Conservation (phyloP, 2,329 filamentous ascomycete genomes). For the Fusarium tupiense region DNA sequence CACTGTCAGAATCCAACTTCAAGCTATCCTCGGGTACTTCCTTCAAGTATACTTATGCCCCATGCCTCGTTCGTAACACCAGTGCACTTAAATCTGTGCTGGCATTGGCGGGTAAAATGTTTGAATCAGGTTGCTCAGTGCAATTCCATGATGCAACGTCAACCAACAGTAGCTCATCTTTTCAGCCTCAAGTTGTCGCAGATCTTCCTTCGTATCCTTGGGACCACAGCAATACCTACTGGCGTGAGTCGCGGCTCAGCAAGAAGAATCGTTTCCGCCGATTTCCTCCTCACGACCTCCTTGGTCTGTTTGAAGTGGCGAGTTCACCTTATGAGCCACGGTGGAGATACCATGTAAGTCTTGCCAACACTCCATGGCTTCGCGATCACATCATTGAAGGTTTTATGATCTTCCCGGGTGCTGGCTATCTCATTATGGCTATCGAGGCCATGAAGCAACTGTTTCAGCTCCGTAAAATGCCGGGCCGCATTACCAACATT, state of each 20-base stretch:
- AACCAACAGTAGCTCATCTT: neutral
- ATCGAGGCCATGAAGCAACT: conserved; percentile 15
- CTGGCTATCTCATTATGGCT: neutral
- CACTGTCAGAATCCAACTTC: neutral
- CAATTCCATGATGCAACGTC: neutral
- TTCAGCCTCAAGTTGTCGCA: neutral
- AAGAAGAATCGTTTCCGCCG: conserved; percentile 3
- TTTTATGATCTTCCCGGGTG: conserved; percentile 8
- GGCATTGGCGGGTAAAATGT: neutral
- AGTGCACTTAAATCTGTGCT: neutral
- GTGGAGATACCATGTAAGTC: conserved; percentile 9
- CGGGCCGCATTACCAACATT: conserved; percentile 1
- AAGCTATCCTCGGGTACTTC: conserved; percentile 1
- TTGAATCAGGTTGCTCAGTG: neutral
- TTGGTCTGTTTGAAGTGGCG: conserved; percentile 4
- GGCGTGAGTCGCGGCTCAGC: conserved; percentile 15
- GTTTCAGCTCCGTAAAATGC: conserved; percentile 9
- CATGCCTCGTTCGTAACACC: conserved; percentile 37
- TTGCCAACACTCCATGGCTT: conserved; percentile 13
- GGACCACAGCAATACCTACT: conserved; percentile 47
- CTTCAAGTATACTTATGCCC: conserved; percentile 12
- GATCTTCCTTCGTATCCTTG: conserved; percentile 53
- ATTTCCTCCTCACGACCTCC: no score
- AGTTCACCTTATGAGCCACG: neutral
- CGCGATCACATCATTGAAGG: conserved; percentile 20